A percentile compares a stretch with the other conserved stretches of the same genome.
phyloP scores from a whole-genome alignment of 495 filamentous ascomycete genomes.

The Aspergillus homomorphus region DNA sequence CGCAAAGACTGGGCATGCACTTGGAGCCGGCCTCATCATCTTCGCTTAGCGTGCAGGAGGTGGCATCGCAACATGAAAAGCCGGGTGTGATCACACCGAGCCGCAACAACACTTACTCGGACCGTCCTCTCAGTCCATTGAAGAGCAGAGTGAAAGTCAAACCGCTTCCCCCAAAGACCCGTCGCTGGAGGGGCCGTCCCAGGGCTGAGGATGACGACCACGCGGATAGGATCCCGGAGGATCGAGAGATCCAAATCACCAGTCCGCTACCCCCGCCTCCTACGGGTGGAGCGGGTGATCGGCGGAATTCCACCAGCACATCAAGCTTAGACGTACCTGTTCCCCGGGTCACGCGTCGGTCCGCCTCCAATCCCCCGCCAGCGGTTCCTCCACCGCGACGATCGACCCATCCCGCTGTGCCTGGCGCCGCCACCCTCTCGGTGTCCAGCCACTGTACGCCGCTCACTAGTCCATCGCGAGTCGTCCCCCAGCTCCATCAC shows the following conservation, averaged over 20 bases:
- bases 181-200: constrained; percentile 41
- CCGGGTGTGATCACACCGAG: constrained; percentile 84
- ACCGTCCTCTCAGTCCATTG: constrained; percentile 19
- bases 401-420: constrained; percentile 26
- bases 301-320: constrained; percentile 29
- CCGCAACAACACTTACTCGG: constrained; percentile 39
- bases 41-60: constrained; percentile 67
- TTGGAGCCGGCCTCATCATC: constrained; percentile 46
- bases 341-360: constrained; percentile 28
- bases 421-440: neutral
- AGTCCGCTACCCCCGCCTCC: constrained; percentile 22
- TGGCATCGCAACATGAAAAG: constrained; percentile 76
- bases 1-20: constrained; percentile 44
- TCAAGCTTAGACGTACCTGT: constrained; percentile 27
- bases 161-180: constrained; percentile 43
- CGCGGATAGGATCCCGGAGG: constrained; percentile 27
- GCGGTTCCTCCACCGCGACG: constrained; percentile 42
- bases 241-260: constrained; percentile 9
- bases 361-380: constrained; percentile 40
- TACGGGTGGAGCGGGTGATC: constrained; percentile 16
- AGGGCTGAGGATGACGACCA: constrained; percentile 28
- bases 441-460: constrained; percentile 26
- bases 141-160: constrained; percentile 35
- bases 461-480: constrained; percentile 19
- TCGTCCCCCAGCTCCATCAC: neutral